Evolutionary conservation across 331 rosid genomes (phyloP), one percentile per base, ranked within the genome.

Genomic region (Stylosanthes scabra): DNA sequence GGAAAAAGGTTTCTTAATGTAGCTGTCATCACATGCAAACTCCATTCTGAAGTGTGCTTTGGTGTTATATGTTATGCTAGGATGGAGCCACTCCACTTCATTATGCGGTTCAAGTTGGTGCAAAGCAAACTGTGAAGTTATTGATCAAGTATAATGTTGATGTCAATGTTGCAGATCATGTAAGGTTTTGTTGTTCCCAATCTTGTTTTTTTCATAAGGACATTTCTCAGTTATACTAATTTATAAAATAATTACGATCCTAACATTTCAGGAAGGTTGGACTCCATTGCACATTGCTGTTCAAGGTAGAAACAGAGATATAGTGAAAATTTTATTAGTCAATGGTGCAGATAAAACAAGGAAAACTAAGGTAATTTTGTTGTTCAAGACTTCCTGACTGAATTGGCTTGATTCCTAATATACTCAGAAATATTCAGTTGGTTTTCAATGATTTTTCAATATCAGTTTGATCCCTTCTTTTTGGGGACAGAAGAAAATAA

Each of bases 21-120:
- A 59, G 50, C 46, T 70, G 25, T 78, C 75, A 2, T 49, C 44
- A 71, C 66, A 55, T 39, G 68, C 12, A 52, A 39, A 29, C 49
- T 55, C 52, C 63, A 9, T 59, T 75, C 16, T 65, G 64, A 59
- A 68, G 52, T 63, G 71, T 55, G 66, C 66, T 49, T 61, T 11
- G 61, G 57, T 52, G 70, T 69, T 75, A 44, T 78, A 31, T 66
- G 28, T 68, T 49, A 31, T 81, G 69, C 78, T 78, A 94, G 99
- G 93, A 91, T 85, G 99, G 97, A 49, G 96, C 99, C 75, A 85
- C 99, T 59, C 90, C 95, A 49, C 99, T 94, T 76, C 99, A 94
- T 86, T 89, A 88, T 75, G 99, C 99, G 66, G 93, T 87, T 80
- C 93, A 94, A 81, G 96, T 91, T 74, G 97, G 99, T 74, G 88